Percentiles rank a stretch among this genome's conserved stretches.
These are phyloP conservation scores for Flaveria robusta DNA, from an alignment of 129 eudicot genomes.

Conservation along the genomic window DNA sequence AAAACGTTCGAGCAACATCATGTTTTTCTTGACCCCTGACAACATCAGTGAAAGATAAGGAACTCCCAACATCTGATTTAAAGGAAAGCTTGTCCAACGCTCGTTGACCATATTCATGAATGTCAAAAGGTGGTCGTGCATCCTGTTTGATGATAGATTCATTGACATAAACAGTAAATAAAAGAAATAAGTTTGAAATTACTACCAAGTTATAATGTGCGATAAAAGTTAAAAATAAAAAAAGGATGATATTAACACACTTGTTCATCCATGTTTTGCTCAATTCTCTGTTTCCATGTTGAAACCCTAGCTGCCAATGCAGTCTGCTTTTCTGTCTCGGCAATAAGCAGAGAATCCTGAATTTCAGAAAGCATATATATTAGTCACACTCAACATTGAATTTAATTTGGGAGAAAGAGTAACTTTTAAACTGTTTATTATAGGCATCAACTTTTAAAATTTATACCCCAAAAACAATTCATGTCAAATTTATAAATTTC, in stretches of 20 bases:
- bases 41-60: constrained; percentile 66
- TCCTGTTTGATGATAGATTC: constrained; percentile 51
- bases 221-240: constrained; percentile 5
- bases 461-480: neutral
- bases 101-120: constrained; percentile 79
- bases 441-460: neutral
- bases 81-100: constrained; percentile 63
- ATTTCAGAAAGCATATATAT: constrained; percentile 10
- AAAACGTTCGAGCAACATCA: constrained; percentile 82
- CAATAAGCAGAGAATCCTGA: constrained; percentile 82
- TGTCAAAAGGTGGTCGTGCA: constrained; percentile 85
- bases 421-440: neutral
- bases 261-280: constrained; percentile 84
- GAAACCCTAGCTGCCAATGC: constrained; percentile 94
- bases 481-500: neutral
- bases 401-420: neutral
- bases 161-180: neutral
- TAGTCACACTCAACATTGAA: neutral
- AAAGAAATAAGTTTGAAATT: neutral
- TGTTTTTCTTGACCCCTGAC: constrained; percentile 86
- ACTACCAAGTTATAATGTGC: neutral
- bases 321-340: constrained; percentile 79
- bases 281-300: constrained; percentile 92
- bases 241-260: constrained; percentile 34
- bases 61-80: constrained; percentile 33